phyloP scores from a whole-genome alignment of 2,329 filamentous ascomycete genomes.

The Scorias spongiosa region DNA sequence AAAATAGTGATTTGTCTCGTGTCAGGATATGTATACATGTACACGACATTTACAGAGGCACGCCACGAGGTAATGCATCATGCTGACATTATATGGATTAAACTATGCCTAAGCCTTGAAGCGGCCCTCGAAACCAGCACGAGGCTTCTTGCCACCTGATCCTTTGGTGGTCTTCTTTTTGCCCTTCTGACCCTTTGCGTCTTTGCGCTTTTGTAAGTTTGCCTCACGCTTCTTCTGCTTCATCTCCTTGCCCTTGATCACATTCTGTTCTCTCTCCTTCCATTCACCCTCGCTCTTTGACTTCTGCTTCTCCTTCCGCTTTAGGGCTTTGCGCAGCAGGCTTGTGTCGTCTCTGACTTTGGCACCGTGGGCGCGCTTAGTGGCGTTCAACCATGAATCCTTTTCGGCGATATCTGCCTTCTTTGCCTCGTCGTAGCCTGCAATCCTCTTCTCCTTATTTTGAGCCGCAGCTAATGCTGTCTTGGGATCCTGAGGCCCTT shows the following conservation, averaged over 20 bases:
- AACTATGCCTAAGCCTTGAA: constrained; percentile 34
- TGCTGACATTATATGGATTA: not conserved
- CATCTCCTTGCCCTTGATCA: constrained; percentile 32
- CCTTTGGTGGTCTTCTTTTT: constrained; percentile 56
- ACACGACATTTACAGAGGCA: no score
- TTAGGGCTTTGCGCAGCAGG: constrained; percentile 83
- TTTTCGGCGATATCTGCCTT: constrained; percentile 81
- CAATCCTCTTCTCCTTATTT: constrained; percentile 69
- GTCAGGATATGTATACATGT: no score
- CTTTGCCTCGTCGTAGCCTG: constrained; percentile 62
- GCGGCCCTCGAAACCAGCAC: constrained; percentile 49
- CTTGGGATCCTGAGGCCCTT: constrained; percentile 70
- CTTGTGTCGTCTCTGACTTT: constrained; percentile 75
- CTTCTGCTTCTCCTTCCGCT: constrained; percentile 81
- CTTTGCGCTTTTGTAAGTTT: constrained; percentile 54
- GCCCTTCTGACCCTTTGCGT: constrained; percentile 65
- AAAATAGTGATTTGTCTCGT: no score
- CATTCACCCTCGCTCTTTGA: constrained; percentile 86
- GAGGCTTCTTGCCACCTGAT: constrained; percentile 32
- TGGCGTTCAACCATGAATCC: constrained; percentile 83
- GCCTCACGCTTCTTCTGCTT: constrained; percentile 35
- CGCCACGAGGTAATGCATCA: not conserved
- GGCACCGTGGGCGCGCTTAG: constrained; percentile 77
- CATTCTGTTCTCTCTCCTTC: constrained; percentile 31
- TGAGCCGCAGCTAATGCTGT: constrained; percentile 75